phyloP scores from a whole-genome alignment of 805 yeast species.

The Wickerhamomyces hampshirensis region DNA sequence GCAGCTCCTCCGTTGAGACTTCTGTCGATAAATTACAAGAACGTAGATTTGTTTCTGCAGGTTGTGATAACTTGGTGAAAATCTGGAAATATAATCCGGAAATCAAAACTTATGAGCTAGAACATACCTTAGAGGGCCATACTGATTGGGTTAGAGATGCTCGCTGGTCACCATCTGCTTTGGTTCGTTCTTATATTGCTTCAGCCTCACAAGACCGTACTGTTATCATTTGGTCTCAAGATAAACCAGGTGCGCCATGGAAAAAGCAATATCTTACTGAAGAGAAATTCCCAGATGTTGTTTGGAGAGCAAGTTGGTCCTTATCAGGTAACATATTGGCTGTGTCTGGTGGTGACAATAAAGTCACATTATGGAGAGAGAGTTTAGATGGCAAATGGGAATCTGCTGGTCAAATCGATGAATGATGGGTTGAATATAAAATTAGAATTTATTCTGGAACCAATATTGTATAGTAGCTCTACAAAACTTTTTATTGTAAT shows the following conservation, averaged over 20 bases:
- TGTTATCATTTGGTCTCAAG: conserved; percentile 93
- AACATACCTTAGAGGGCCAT: conserved; percentile 81
- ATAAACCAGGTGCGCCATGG: conserved; percentile 65
- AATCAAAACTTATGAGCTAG: conserved; percentile 59
- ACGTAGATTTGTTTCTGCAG: conserved; percentile 87
- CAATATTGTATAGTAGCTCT: too few species aligned
- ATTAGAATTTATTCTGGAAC: not conserved
- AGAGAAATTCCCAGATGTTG: conserved; percentile 91
- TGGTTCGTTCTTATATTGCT: conserved; percentile 86
- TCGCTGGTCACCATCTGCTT: conserved; percentile 93
- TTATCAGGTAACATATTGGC: conserved; percentile 94
- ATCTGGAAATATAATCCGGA: conserved; percentile 72
- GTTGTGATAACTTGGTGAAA: conserved; percentile 90
- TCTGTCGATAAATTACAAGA: conserved; percentile 34
- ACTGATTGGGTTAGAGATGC: conserved; percentile 99
- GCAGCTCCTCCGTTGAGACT: conserved; percentile 30
- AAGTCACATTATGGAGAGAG: conserved; percentile 95
- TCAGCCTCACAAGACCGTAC: conserved; percentile 96
- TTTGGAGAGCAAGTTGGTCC: conserved; percentile 99
- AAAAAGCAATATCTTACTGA: conserved; percentile 67
- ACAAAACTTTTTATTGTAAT: too few species aligned
- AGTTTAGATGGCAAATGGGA: conserved; percentile 93
- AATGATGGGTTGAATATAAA: conserved; percentile 32
- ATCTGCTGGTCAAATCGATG: conserved; percentile 93
- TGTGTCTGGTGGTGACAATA: conserved; percentile 93